These are phyloP conservation scores for Rhizoctonia solani DNA, from an alignment of 1,284 basidiomycete genomes.

Conservation along the genomic window DNA sequence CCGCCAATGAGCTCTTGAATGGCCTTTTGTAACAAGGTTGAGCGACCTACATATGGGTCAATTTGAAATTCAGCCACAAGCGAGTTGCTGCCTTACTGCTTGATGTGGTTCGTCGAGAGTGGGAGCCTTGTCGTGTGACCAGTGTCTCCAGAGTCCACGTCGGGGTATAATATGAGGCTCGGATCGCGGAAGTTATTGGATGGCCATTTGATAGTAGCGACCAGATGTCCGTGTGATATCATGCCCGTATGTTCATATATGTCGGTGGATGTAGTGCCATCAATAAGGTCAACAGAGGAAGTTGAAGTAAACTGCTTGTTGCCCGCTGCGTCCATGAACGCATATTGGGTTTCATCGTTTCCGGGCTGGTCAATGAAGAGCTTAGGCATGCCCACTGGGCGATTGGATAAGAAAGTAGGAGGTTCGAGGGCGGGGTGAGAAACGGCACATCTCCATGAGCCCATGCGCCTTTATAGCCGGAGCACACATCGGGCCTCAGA, in stretches of 20 bases:
- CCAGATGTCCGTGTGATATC: background rate
- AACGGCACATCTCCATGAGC: background rate
- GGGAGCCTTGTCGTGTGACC: slow-evolving; percentile 22
- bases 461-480: slow-evolving; percentile 26
- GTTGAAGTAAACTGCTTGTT: slow-evolving; percentile 13
- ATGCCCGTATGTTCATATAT: slow-evolving; percentile 23
- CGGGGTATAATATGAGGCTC: slow-evolving; percentile 9
- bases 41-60: background rate
- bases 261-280: slow-evolving; percentile 20
- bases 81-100: slow-evolving; percentile 1
- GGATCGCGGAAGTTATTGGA: slow-evolving; percentile 27
- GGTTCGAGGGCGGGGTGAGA: background rate
- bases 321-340: slow-evolving; percentile 27
- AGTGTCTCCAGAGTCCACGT: background rate
- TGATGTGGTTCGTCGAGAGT: slow-evolving; percentile 14
- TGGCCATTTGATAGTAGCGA: slow-evolving; percentile 32
- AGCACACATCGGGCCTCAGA: slow-evolving; percentile 7
- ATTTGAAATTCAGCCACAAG: background rate
- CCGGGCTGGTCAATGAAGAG: slow-evolving; percentile 32
- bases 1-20: slow-evolving; percentile 25
- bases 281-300: background rate
- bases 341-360: slow-evolving; percentile 16
- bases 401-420: background rate
- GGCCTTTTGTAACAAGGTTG: slow-evolving; percentile 14
- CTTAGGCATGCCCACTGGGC: slow-evolving; percentile 29